Evolutionary conservation across 768 basidiomycete species (phyloP).

Genomic region (Leccinum aurantiacum): DNA sequence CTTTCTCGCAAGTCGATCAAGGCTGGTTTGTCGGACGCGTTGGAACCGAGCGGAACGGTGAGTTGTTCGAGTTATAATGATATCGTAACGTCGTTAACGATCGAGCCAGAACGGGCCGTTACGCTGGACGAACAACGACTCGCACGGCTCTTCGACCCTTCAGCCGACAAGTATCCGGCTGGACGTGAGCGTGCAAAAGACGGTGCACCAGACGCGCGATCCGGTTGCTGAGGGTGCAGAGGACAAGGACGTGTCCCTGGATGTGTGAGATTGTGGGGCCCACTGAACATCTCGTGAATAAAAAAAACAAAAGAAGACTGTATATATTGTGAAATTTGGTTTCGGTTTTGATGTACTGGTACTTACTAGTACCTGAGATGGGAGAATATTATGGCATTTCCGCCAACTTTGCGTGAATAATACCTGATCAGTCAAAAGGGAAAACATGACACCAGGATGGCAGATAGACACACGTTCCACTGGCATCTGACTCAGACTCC

Average conservation of each 20-base stretch:
- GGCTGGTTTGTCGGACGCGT: neutral
- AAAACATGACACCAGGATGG: no score
- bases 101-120: constrained; percentile 3
- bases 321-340: neutral
- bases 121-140: neutral
- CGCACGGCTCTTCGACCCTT: neutral
- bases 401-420: no score
- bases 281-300: neutral
- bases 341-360: neutral
- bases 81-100: neutral
- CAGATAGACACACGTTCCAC: no score
- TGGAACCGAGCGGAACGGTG: neutral
- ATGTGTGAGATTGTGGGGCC: neutral
- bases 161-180: constrained; percentile 4
- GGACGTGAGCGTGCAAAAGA: neutral
- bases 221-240: neutral
- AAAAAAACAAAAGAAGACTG: neutral
- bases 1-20: constrained; percentile 7
- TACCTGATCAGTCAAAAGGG: no score
- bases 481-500: no score
- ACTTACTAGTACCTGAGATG: no score
- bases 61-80: neutral
- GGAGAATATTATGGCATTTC: no score
- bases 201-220: neutral
- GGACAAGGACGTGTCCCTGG: constrained; percentile 2